phyloP scores from a whole-genome alignment of 2,329 filamentous ascomycete species.

The Dryadomyces quercus-mongolicae region DNA sequence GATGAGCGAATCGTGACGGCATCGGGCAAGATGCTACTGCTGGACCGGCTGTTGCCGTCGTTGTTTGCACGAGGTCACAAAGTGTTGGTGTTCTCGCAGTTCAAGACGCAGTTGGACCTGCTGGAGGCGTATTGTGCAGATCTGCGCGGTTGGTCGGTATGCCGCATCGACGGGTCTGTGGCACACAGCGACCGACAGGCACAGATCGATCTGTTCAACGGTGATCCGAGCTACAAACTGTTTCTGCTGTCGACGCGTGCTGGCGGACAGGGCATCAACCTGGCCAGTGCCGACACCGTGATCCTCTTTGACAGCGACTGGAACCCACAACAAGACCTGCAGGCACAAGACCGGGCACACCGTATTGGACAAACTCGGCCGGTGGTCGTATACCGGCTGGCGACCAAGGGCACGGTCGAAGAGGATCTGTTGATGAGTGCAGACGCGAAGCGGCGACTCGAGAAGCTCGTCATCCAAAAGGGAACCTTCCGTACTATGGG shows the following conservation, averaged over 20 bases:
- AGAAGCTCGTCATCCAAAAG: conserved; percentile 93
- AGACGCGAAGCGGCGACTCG: conserved; percentile 80
- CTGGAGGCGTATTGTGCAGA: conserved; percentile 72
- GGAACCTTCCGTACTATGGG: conserved; percentile 65
- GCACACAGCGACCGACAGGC: conserved; percentile 57
- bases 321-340: conserved; percentile 94
- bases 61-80: conserved; percentile 72
- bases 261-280: conserved; percentile 90
- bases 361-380: conserved; percentile 87
- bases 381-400: conserved; percentile 86
- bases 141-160: conserved; percentile 69
- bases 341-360: conserved; percentile 91
- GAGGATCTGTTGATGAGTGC: conserved; percentile 77
- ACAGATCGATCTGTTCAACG: conserved; percentile 66
- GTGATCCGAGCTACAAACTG: conserved; percentile 51
- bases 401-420: conserved; percentile 87
- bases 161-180: conserved; percentile 84
- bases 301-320: conserved; percentile 82
- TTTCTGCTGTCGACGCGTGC: conserved; percentile 86
- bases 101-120: conserved; percentile 87
- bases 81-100: conserved; percentile 91
- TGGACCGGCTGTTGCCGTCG: conserved; percentile 71
- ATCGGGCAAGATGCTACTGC: conserved; percentile 89
- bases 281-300: conserved; percentile 83
- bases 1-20: conserved; percentile 77